Evolutionary conservation across 2,329 filamentous ascomycete species (phyloP), one percentile per base, ranked within the genome.

Genomic region (Aspergillus pseudoterreus): DNA sequence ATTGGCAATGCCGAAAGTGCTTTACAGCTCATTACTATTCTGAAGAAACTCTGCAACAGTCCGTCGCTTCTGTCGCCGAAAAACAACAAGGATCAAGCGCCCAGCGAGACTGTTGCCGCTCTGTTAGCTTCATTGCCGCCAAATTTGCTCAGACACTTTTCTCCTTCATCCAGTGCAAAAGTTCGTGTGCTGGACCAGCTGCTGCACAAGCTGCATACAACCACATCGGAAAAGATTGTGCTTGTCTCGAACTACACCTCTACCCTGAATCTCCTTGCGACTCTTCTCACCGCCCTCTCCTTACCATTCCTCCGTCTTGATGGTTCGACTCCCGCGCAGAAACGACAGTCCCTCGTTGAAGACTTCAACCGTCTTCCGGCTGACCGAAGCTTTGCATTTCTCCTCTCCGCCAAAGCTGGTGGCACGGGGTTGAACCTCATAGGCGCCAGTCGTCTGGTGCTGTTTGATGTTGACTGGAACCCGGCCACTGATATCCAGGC

Each of bases 381-480:
- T 38, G 72, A 72, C n/a, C 71, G 76, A 5, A 79, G 74, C 45
- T 88, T 89, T 60, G 84, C 85, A 1, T 88, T 90, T 60, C 74
- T 90, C 3, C 78, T 90, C 0, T 89, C 86, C 14, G 85, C 86
- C 2, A 89, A 88, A 67, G 83, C 85, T 38, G 86, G 86, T 4
- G 86, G 86, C 3, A 78, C 82, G 1, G 86, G 86, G 1, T 74
- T 90, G 43, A 89, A 89, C 60, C 76, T 90, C 4, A 84, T 86
- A 45, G 86, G 86, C 9, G 86, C 85, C 4, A 86, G 83, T 30
- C 80, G 86, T 19, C 78, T 90, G 2, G 74, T 89, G 4, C 79
- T 90, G 1, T 89, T 87, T 59, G 86, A 90, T 59, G 81, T 87
- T 8, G 86, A 89, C 68, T 90, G 86, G 86, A 90, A 90, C 60